These are phyloP conservation scores for Picea mariana DNA, from an alignment of 83 land plant species.

Conservation along the genomic window DNA sequence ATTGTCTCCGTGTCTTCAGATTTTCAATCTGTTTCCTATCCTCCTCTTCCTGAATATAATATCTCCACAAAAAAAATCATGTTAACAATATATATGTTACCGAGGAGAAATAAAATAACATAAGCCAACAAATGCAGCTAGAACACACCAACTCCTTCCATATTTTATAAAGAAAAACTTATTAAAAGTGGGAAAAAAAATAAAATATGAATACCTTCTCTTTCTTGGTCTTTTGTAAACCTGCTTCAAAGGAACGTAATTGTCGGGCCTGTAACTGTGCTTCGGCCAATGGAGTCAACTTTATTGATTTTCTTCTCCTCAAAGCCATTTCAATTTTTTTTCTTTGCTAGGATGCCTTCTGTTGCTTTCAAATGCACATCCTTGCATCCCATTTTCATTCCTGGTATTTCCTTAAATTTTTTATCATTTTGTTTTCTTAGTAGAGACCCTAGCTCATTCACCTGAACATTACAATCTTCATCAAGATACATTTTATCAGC, in stretches of 20 bases:
- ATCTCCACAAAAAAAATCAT: neutral
- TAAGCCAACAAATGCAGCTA: neutral
- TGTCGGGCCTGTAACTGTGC: too few species aligned
- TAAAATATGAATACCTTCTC: neutral
- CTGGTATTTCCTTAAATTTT: neutral
- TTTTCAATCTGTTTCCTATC: constrained; percentile 3
- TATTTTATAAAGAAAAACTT: neutral
- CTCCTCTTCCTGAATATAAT: constrained; percentile 4
- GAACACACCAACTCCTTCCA: neutral
- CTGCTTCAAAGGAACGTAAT: too few species aligned
- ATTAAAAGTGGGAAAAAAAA: neutral
- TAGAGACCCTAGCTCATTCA: neutral
- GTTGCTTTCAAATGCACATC: neutral
- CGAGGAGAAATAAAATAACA: neutral
- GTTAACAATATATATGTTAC: neutral
- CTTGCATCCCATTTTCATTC: constrained; percentile 6
- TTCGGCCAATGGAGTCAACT: too few species aligned
- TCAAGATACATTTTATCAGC: constrained; percentile 6
- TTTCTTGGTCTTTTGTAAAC: too few species aligned
- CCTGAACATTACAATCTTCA: neutral
- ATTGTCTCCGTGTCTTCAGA: neutral
- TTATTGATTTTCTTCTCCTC: neutral
- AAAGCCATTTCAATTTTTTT: neutral
- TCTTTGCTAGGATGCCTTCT: neutral
- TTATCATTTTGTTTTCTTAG: neutral